Conservation (phyloP, 176 grass and related monocot species). For the Triticum urartu region DNA sequence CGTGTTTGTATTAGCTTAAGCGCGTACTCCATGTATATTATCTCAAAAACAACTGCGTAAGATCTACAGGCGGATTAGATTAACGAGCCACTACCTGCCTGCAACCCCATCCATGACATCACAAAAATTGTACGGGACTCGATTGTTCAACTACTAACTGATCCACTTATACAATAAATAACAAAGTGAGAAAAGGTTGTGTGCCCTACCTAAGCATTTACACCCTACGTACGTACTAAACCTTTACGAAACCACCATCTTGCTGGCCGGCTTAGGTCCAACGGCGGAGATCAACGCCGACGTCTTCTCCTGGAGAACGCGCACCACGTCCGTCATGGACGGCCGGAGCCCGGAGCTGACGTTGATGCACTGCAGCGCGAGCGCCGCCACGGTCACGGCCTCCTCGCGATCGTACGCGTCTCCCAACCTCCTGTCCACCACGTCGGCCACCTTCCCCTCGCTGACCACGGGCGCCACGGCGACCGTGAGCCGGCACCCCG, state of each 20-base stretch:
- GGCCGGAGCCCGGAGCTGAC: constrained; percentile 54
- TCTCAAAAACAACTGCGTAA: constrained; percentile 7
- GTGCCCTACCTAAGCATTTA: constrained; percentile 37
- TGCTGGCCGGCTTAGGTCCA: constrained; percentile 38
- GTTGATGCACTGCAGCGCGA: constrained; percentile 49
- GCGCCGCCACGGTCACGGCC: constrained; percentile 41
- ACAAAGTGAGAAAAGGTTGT: neutral
- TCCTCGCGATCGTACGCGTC: constrained; percentile 45
- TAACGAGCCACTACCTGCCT: constrained; percentile 23
- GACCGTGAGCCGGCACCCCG: constrained; percentile 44
- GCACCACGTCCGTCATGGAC: constrained; percentile 65
- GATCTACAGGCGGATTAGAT: constrained; percentile 23
- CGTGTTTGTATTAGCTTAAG: constrained; percentile 27
- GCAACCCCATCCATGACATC: constrained; percentile 29
- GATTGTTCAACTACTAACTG: neutral
- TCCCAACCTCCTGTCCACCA: constrained; percentile 58
- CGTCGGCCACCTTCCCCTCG: constrained; percentile 6
- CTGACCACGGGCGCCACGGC: constrained; percentile 31
- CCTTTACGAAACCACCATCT: constrained; percentile 33
- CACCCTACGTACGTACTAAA: neutral
- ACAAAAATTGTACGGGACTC: constrained; percentile 22
- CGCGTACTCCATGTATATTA: neutral
- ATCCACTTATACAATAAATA: constrained; percentile 3
- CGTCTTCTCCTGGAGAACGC: constrained; percentile 53
- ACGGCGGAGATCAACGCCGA: constrained; percentile 47